These are phyloP conservation scores for Monascus ruber DNA, from an alignment of 2,329 filamentous ascomycete genomes.

Conservation along the genomic window DNA sequence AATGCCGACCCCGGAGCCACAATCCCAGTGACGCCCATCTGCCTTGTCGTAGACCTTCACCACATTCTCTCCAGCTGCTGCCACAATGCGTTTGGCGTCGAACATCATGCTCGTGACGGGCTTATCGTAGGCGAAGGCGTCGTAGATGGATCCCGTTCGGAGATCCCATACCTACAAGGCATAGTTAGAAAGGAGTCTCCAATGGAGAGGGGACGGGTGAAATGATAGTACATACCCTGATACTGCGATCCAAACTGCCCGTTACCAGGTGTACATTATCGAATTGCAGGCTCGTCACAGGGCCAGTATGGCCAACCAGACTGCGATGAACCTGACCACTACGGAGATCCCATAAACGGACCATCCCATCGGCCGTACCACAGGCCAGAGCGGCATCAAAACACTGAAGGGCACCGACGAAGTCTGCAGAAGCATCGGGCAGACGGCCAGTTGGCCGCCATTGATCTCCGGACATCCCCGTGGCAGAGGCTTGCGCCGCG, in stretches of 20 bases:
- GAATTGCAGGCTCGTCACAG: constrained; percentile 89
- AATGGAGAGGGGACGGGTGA: background rate
- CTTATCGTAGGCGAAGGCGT: constrained; percentile 90
- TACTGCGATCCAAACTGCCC: constrained; percentile 81
- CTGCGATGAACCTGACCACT: constrained; percentile 96
- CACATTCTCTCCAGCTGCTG: constrained; percentile 81
- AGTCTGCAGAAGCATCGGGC: constrained; percentile 63
- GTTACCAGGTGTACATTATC: constrained; percentile 93
- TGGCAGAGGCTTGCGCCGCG: constrained; percentile 70
- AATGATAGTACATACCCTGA: constrained; percentile 58
- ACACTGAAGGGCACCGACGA: constrained; percentile 87
- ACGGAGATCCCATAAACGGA: constrained; percentile 88
- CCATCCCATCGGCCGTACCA: constrained; percentile 95
- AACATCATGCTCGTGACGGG: constrained; percentile 97
- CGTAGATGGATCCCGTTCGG: constrained; percentile 85
- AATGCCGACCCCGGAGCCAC: constrained; percentile 63
- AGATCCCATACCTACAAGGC: constrained; percentile 84
- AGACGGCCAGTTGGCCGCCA: constrained; percentile 63
- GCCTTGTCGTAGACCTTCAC: constrained; percentile 98
- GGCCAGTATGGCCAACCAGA: constrained; percentile 87
- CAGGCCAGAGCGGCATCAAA: constrained; percentile 94
- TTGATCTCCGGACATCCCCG: constrained; percentile 49
- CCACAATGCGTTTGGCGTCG: constrained; percentile 76
- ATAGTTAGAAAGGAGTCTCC: constrained; percentile 9
- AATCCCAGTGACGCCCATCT: constrained; percentile 92